Evolutionary conservation across 2,329 filamentous ascomycete species (phyloP).

Genomic region (Alternaria gaisen): DNA sequence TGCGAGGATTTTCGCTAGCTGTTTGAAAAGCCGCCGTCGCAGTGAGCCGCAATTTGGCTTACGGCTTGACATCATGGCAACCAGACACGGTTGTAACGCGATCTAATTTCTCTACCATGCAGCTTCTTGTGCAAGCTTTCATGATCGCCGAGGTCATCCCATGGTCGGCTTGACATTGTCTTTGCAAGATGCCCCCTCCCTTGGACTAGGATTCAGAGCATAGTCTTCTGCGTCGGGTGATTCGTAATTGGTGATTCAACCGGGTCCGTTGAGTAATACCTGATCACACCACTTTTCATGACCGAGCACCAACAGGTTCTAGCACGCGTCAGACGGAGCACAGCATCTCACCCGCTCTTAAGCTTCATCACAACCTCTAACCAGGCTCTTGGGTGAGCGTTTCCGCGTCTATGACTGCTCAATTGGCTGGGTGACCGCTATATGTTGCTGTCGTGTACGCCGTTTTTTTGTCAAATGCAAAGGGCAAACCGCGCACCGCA

Average conservation of each 20-base stretch:
- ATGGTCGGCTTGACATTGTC: slow-evolving; percentile 12
- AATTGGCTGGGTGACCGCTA: slow-evolving; percentile 27
- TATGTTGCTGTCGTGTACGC: slow-evolving; percentile 41
- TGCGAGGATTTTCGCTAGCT: slow-evolving; percentile 27
- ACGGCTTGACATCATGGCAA: slow-evolving; percentile 29
- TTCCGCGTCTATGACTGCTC: slow-evolving; percentile 15
- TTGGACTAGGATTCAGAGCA: slow-evolving; percentile 11
- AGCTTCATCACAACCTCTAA: slow-evolving; percentile 22
- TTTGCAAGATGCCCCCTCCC: slow-evolving; percentile 6
- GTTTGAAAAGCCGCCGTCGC: slow-evolving; percentile 10
- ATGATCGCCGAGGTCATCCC: slow-evolving; percentile 26
- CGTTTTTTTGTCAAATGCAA: slow-evolving; percentile 50
- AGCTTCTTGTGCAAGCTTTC: slow-evolving; percentile 16
- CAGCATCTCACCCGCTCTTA: slow-evolving; percentile 24
- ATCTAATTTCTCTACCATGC: slow-evolving; percentile 21
- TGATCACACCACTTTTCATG: slow-evolving; percentile 10
- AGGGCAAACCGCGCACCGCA: slow-evolving; percentile 29
- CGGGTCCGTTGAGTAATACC: background rate
- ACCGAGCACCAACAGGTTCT: background rate
- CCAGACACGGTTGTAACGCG: slow-evolving; percentile 34
- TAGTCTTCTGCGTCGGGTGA: background rate
- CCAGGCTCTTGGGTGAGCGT: slow-evolving; percentile 37
- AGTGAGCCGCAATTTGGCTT: slow-evolving; percentile 18
- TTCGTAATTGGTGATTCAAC: slow-evolving; percentile 7
- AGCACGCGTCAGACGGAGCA: slow-evolving; percentile 26